Percentiles rank a stretch among this genome's conserved stretches.
Conservation (phyloP, 1,284 basidiomycete species). For the Rugosomyces carneus region DNA sequence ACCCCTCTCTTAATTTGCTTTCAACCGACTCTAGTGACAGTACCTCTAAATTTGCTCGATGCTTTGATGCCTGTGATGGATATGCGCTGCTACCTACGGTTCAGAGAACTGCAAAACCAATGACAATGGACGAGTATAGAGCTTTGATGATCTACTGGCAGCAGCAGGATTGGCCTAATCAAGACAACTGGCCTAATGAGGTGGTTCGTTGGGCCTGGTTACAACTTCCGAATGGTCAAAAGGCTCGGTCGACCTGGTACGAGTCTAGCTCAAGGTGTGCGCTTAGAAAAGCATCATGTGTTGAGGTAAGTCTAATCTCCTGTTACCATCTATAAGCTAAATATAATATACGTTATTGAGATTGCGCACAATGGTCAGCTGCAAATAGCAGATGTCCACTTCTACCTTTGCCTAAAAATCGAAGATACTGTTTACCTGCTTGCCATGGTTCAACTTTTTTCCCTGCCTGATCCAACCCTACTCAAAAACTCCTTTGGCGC, state of each 20-base stretch:
- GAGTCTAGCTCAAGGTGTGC: conserved; percentile 23
- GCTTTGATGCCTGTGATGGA: conserved; percentile 18
- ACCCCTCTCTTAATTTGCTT: conserved; percentile 14
- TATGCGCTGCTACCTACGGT: conserved; percentile 21
- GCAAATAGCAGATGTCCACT: too few species aligned
- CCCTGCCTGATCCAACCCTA: too few species aligned
- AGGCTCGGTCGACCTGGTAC: conserved; percentile 22
- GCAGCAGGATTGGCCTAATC: not conserved
- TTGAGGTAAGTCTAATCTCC: not conserved
- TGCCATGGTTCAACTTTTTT: too few species aligned
- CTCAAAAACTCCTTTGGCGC: too few species aligned
- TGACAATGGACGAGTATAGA: not conserved
- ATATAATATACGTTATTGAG: too few species aligned
- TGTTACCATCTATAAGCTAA: too few species aligned
- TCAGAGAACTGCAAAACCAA: conserved; percentile 10
- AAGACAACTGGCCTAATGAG: not conserved
- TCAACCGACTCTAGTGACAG: not conserved
- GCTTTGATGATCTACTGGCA: not conserved
- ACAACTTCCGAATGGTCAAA: conserved; percentile 26
- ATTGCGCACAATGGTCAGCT: too few species aligned
- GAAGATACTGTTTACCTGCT: too few species aligned
- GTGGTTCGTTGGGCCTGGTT: conserved; percentile 24
- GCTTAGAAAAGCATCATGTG: not conserved
- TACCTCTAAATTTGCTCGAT: conserved; percentile 7
- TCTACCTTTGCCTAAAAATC: too few species aligned